These are phyloP conservation scores for Globisporangium cystogenes DNA, from an alignment of 352 stramenopile genomes.

Conservation along the genomic window DNA sequence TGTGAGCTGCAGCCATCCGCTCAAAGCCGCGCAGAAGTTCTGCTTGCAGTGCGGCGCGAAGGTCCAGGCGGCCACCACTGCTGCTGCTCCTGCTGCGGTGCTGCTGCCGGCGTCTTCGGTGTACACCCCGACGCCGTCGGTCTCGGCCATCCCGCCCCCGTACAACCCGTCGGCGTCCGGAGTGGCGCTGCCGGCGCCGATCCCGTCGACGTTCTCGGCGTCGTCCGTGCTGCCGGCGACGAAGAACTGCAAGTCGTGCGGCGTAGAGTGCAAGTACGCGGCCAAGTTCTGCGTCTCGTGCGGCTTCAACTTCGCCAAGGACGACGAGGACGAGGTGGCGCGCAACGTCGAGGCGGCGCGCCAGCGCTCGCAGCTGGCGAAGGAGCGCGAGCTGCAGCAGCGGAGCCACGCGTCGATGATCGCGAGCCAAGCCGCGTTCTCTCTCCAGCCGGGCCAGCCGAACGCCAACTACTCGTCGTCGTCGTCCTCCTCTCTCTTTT, in stretches of 20 bases:
- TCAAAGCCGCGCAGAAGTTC: conserved; percentile 70
- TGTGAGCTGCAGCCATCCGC: conserved; percentile 35
- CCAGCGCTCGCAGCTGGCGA: conserved; percentile 33
- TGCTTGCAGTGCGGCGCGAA: conserved; percentile 78
- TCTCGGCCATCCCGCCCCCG: conserved; percentile 7
- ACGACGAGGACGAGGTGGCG: conserved; percentile 73
- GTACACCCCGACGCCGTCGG: neutral
- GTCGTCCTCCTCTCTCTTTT: conserved; percentile 9
- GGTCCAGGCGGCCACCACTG: conserved; percentile 11
- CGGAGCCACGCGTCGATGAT: conserved; percentile 63
- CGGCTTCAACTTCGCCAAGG: conserved; percentile 72
- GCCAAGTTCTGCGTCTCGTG: conserved; percentile 83
- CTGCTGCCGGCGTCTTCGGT: conserved; percentile 5
- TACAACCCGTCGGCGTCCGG: conserved; percentile 24
- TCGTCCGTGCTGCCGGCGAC: conserved; percentile 27
- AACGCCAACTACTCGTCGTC: conserved; percentile 11
- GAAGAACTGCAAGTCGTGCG: conserved; percentile 62
- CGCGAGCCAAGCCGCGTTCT: conserved; percentile 49
- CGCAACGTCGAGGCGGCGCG: conserved; percentile 65
- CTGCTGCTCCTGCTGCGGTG: neutral
- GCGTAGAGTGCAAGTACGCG: conserved; percentile 63
- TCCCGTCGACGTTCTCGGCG: conserved; percentile 36
- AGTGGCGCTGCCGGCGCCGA: conserved; percentile 49
- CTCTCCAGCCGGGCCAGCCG: conserved; percentile 20
- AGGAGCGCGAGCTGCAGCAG: conserved; percentile 57